These are phyloP conservation scores for Vigna reflexopilosa DNA, from an alignment of 306 rosid genomes.

Conservation along the genomic window DNA sequence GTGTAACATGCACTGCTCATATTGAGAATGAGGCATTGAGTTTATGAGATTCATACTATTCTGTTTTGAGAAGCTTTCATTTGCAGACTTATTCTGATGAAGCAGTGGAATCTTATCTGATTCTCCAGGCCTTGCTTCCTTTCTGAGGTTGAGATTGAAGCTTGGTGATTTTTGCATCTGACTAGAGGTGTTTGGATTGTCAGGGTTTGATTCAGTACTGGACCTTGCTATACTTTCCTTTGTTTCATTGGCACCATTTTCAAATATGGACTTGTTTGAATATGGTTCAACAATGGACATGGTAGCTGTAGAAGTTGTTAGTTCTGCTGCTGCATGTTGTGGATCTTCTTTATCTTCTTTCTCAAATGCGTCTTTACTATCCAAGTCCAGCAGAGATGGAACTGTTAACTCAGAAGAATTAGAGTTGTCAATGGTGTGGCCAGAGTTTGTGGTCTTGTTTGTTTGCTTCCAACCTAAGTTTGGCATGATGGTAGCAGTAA, in stretches of 20 bases:
- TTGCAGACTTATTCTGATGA: constrained; percentile 50
- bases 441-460: constrained; percentile 33
- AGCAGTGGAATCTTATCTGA: constrained; percentile 70
- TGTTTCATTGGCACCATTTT: constrained; percentile 52
- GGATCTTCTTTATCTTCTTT: constrained; percentile 40
- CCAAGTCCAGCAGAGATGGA: constrained; percentile 44
- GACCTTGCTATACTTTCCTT: constrained; percentile 62
- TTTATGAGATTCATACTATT: constrained; percentile 37
- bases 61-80: constrained; percentile 43
- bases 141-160: constrained; percentile 72
- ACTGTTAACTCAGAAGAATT: constrained; percentile 50
- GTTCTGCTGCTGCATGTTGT: constrained; percentile 43
- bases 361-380: constrained; percentile 44
- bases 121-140: constrained; percentile 54
- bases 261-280: constrained; percentile 37
- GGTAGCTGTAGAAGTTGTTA: constrained; percentile 40
- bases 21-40: constrained; percentile 37
- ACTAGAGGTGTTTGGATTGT: constrained; percentile 46
- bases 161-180: constrained; percentile 83
- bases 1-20: constrained; percentile 31
- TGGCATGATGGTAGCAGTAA: constrained; percentile 32
- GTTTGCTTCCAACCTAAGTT: constrained; percentile 44
- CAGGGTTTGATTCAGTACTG: constrained; percentile 76
- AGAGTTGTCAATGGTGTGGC: constrained; percentile 25
- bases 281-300: constrained; percentile 33